These are phyloP conservation scores for Oryza rufipogon DNA, from an alignment of 176 grass and related monocot genomes.

Conservation along the genomic window DNA sequence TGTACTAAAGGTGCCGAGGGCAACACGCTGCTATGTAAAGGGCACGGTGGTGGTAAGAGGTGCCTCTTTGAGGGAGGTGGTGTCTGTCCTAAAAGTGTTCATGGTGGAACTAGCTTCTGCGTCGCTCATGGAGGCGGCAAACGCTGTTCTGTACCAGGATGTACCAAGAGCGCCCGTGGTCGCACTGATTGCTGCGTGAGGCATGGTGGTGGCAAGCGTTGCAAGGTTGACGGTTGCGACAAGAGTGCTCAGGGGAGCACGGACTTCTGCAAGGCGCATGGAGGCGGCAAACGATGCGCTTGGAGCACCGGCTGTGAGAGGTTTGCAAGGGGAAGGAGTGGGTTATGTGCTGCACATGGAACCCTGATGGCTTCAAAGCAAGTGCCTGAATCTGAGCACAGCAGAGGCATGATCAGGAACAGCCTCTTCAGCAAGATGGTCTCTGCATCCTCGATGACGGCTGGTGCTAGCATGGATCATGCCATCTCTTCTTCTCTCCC, in stretches of 20 bases:
- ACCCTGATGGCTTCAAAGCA: slow-evolving; percentile 52
- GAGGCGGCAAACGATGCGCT: slow-evolving; percentile 65
- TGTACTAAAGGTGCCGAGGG: slow-evolving; percentile 86
- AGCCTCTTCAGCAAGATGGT: slow-evolving; percentile 53
- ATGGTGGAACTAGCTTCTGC: slow-evolving; percentile 79
- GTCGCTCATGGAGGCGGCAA: slow-evolving; percentile 90
- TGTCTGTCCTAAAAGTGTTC: slow-evolving; percentile 82
- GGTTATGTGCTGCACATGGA: slow-evolving; percentile 67
- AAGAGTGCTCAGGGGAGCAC: slow-evolving; percentile 96
- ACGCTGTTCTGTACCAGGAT: slow-evolving; percentile 54
- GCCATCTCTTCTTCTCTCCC: slow-evolving; percentile 57
- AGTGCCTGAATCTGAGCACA: slow-evolving; percentile 32
- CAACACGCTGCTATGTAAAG: slow-evolving; percentile 80
- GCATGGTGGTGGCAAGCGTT: slow-evolving; percentile 86
- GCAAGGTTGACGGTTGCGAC: slow-evolving; percentile 60
- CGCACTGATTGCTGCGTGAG: slow-evolving; percentile 77
- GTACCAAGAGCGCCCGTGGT: slow-evolving; percentile 83
- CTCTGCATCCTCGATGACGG: slow-evolving; percentile 46
- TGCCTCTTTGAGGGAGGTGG: slow-evolving; percentile 80
- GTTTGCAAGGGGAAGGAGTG: slow-evolving; percentile 74
- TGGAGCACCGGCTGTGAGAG: slow-evolving; percentile 79
- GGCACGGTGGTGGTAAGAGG: slow-evolving; percentile 80
- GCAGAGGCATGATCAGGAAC: slow-evolving; percentile 33
- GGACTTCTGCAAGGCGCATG: slow-evolving; percentile 84
- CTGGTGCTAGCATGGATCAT: slow-evolving; percentile 55